phyloP scores from a whole-genome alignment of 768 basidiomycete species.

The Obba rivulosa region DNA sequence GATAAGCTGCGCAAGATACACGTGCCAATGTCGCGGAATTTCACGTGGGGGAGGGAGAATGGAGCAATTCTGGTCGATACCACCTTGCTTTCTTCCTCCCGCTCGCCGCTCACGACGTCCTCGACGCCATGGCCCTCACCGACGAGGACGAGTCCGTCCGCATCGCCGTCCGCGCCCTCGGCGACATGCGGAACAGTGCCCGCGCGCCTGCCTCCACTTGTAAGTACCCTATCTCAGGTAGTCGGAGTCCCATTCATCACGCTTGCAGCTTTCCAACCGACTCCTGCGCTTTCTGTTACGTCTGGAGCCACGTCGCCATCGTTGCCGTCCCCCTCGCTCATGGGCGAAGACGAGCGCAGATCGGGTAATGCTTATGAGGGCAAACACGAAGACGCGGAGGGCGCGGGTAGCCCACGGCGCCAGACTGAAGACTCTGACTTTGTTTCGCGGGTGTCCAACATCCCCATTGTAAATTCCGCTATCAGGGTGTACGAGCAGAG shows the following conservation, averaged over 20 bases:
- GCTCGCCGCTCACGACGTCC: neutral
- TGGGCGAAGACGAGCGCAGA: constrained; percentile 5
- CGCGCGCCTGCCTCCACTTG: constrained; percentile 16
- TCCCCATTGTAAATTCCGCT: constrained; percentile 72
- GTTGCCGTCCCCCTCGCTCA: constrained; percentile 20
- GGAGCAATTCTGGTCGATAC: too few relatives aligned
- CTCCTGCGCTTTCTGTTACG: constrained; percentile 28
- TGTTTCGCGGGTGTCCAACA: constrained; percentile 54
- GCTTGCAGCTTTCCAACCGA: constrained; percentile 27
- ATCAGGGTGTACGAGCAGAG: constrained; percentile 74
- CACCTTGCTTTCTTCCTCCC: neutral
- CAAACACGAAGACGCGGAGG: neutral
- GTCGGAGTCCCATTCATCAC: neutral
- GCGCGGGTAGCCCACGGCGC: constrained; percentile 8
- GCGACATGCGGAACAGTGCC: constrained; percentile 63
- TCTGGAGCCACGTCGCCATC: constrained; percentile 29
- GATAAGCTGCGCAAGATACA: constrained; percentile 2
- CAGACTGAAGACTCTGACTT: constrained; percentile 29
- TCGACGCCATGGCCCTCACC: constrained; percentile 27
- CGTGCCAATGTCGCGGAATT: neutral
- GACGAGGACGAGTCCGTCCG: constrained; percentile 71
- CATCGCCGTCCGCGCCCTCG: constrained; percentile 74
- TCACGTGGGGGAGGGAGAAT: too few relatives aligned
- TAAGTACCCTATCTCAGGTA: neutral
- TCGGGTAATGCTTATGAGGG: neutral